These are phyloP conservation scores for Euphorbia schlechtendalii DNA, from an alignment of 441 rosid species.

Conservation along the genomic window DNA sequence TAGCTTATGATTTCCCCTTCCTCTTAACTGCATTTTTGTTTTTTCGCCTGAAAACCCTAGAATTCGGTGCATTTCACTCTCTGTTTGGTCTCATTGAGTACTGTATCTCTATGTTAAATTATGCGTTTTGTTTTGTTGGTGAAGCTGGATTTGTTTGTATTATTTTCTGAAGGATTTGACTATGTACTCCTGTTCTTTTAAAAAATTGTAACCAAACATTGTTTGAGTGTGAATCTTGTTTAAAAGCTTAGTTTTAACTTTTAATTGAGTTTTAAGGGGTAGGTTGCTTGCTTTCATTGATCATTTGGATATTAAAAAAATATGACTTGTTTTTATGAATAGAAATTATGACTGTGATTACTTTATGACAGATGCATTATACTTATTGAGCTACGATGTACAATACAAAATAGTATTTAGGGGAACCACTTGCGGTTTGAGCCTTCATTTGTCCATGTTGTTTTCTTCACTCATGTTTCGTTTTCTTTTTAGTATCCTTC, in stretches of 20 bases:
- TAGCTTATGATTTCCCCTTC: not conserved
- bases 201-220: not conserved
- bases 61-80: not conserved
- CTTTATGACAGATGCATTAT: too few species aligned
- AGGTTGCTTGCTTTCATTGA: not conserved
- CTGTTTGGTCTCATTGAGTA: not conserved
- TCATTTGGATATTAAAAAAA: too few species aligned
- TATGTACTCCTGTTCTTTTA: not conserved
- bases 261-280: not conserved
- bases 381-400: too few species aligned
- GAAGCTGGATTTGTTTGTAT: not conserved
- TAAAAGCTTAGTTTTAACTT: not conserved
- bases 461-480: too few species aligned
- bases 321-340: too few species aligned
- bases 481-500: too few species aligned
- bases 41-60: not conserved
- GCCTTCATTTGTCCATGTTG: too few species aligned
- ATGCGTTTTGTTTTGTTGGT: not conserved
- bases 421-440: too few species aligned
- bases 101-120: not conserved
- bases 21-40: not conserved
- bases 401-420: too few species aligned
- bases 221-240: not conserved
- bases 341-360: too few species aligned
- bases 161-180: not conserved